These are phyloP conservation scores for Castanospermum australe DNA, from an alignment of 306 rosid genomes.

Conservation along the genomic window DNA sequence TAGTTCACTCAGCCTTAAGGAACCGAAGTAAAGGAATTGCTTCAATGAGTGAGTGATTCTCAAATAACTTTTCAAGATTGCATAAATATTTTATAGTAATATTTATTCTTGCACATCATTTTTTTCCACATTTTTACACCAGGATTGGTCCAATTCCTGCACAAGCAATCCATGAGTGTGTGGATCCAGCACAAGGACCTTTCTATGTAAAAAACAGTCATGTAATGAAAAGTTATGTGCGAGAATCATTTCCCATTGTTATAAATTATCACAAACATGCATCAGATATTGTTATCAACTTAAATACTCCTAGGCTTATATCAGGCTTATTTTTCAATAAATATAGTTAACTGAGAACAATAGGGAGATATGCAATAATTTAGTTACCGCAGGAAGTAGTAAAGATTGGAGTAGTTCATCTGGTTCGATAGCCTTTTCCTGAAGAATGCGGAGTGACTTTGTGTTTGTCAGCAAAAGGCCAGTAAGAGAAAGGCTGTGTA, in stretches of 20 bases:
- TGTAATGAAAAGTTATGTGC: neutral
- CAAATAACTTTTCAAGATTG: neutral
- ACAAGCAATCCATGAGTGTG: neutral
- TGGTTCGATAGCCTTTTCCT: constrained; percentile 67
- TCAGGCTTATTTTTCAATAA: neutral
- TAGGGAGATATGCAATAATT: neutral
- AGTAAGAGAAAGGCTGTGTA: constrained; percentile 79
- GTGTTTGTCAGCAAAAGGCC: constrained; percentile 81
- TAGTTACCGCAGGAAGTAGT: constrained; percentile 85
- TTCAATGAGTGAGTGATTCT: neutral
- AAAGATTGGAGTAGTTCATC: constrained; percentile 69
- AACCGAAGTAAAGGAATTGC: neutral
- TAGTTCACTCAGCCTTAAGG: neutral
- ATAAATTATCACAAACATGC: neutral
- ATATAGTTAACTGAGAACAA: neutral
- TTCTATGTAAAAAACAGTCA: neutral
- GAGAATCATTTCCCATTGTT: neutral
- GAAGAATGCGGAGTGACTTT: constrained; percentile 54
- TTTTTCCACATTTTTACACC: neutral
- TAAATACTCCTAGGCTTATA: neutral
- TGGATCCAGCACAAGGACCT: neutral
- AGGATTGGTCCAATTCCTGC: neutral
- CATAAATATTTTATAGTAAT: neutral
- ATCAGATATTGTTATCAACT: neutral
- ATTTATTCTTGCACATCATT: neutral